Percentiles rank a stretch among this genome's conserved stretches.
Conservation (phyloP, 352 stramenopile species). For the Phytophthora idaei region DNA sequence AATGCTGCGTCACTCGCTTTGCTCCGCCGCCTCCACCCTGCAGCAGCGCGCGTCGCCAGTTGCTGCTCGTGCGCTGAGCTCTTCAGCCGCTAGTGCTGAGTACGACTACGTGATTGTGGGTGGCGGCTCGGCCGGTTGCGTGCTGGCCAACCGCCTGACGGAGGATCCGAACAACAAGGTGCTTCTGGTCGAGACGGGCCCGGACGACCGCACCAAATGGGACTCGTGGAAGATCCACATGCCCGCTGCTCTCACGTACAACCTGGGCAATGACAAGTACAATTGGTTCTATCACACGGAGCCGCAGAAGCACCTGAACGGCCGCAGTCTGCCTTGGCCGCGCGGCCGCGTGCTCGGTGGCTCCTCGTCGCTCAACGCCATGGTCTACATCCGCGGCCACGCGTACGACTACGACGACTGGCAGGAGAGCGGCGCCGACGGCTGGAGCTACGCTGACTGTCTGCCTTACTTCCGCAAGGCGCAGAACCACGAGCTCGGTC, state of each 20-base stretch:
- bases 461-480: slow-evolving; percentile 90
- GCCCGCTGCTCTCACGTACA: slow-evolving; percentile 87
- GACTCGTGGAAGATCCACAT: slow-evolving; percentile 93
- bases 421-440: slow-evolving; percentile 65
- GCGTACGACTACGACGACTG: slow-evolving; percentile 90
- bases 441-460: slow-evolving; percentile 89
- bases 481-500: slow-evolving; percentile 78
- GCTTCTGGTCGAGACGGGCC: slow-evolving; percentile 91
- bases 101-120: slow-evolving; percentile 95
- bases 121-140: slow-evolving; percentile 88
- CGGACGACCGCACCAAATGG: slow-evolving; percentile 79
- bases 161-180: slow-evolving; percentile 85
- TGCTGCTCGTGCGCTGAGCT: slow-evolving; percentile 29
- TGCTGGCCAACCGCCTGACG: slow-evolving; percentile 90
- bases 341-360: slow-evolving; percentile 88
- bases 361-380: slow-evolving; percentile 90
- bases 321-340: slow-evolving; percentile 81
- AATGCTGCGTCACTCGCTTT: slow-evolving; percentile 35
- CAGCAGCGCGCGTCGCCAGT: neutral
- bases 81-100: slow-evolving; percentile 28
- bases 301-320: slow-evolving; percentile 84
- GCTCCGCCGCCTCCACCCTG: neutral
- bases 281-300: slow-evolving; percentile 91
- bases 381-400: slow-evolving; percentile 92
- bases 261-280: slow-evolving; percentile 83